Evolutionary conservation across 1,284 basidiomycete genomes (phyloP).

Genomic region (Pseudozyma thailandica): DNA sequence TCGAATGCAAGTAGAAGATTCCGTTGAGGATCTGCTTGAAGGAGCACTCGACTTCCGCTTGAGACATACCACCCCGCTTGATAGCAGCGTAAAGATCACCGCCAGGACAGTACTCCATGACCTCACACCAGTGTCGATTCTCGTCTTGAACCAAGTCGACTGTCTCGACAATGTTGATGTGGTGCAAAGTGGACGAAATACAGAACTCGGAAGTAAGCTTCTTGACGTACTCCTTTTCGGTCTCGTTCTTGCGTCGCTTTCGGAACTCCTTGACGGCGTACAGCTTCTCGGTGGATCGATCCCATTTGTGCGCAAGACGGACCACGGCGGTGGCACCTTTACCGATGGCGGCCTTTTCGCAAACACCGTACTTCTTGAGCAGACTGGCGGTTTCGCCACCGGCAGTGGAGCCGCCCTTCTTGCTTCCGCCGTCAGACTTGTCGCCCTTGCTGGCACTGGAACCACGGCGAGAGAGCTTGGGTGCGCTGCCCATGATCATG

Average conservation of each 20-base stretch:
- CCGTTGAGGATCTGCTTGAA: slow-evolving; percentile 96
- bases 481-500: slow-evolving; percentile 65
- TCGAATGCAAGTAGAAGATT: slow-evolving; percentile 88
- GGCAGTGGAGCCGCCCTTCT: slow-evolving; percentile 53
- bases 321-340: slow-evolving; percentile 98
- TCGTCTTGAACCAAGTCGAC: slow-evolving; percentile 99
- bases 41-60: slow-evolving; percentile 93
- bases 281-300: slow-evolving; percentile 93
- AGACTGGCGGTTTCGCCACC: slow-evolving; percentile 62
- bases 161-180: slow-evolving; percentile 96
- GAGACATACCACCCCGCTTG: slow-evolving; percentile 95
- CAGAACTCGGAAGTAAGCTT: slow-evolving; percentile 99
- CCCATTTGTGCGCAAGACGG: slow-evolving; percentile 97
- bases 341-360: slow-evolving; percentile 95
- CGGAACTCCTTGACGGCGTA: slow-evolving; percentile 99
- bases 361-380: slow-evolving; percentile 92
- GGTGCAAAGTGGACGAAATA: slow-evolving; percentile 96
- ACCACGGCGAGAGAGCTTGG: slow-evolving; percentile 61
- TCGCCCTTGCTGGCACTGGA: slow-evolving; percentile 58
- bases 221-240: slow-evolving; percentile 99
- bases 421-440: slow-evolving; percentile 56
- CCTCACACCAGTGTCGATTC: slow-evolving; percentile 95
- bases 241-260: slow-evolving; percentile 96
- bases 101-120: slow-evolving; percentile 96
- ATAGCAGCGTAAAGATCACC: slow-evolving; percentile 97